phyloP scores from a whole-genome alignment of 2,329 filamentous ascomycete genomes.

The Aurifilum marmelostoma region DNA sequence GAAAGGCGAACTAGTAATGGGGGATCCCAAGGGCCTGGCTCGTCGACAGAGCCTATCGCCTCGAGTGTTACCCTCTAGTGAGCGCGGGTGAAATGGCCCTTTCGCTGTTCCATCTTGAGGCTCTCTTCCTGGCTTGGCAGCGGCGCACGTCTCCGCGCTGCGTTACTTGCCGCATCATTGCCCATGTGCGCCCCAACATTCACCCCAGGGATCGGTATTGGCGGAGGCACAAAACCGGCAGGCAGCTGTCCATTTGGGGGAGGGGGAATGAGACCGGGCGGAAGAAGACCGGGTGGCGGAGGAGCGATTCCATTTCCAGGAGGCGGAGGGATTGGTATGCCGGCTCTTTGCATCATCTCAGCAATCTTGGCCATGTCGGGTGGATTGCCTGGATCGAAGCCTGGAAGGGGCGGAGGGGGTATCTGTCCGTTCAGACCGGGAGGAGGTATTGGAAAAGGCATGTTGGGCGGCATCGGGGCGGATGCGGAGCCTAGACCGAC shows the following conservation, averaged over 20 bases:
- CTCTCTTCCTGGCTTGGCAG: conserved; percentile 85
- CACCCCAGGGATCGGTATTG: conserved; percentile 38
- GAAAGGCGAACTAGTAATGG: background rate
- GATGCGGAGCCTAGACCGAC: conserved; percentile 46
- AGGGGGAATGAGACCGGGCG: conserved; percentile 52
- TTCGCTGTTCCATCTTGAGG: conserved; percentile 73
- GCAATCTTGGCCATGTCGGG: conserved; percentile 64
- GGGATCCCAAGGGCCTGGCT: background rate
- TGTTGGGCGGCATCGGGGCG: conserved; percentile 46
- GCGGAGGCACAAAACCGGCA: conserved; percentile 47
- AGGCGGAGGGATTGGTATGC: conserved; percentile 62
- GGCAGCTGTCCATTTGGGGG: conserved; percentile 40
- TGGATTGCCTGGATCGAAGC: conserved; percentile 62
- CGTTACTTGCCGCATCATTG: conserved; percentile 39
- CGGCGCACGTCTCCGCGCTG: conserved; percentile 65
- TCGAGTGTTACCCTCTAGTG: conserved; percentile 41
- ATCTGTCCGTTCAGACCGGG: conserved; percentile 43
- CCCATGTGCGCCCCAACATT: conserved; percentile 30
- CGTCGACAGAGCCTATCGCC: background rate
- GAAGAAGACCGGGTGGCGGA: conserved; percentile 51
- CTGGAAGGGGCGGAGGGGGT: conserved; percentile 48
- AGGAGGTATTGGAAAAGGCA: conserved; percentile 57
- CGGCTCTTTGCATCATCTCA: conserved; percentile 68
- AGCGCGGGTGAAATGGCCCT: conserved; percentile 61
- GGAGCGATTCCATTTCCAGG: conserved; percentile 37